Percentiles rank a stretch among this genome's conserved stretches.
phyloP scores from a whole-genome alignment of 1,284 basidiomycete genomes.

The Psilocybe mexicana region DNA sequence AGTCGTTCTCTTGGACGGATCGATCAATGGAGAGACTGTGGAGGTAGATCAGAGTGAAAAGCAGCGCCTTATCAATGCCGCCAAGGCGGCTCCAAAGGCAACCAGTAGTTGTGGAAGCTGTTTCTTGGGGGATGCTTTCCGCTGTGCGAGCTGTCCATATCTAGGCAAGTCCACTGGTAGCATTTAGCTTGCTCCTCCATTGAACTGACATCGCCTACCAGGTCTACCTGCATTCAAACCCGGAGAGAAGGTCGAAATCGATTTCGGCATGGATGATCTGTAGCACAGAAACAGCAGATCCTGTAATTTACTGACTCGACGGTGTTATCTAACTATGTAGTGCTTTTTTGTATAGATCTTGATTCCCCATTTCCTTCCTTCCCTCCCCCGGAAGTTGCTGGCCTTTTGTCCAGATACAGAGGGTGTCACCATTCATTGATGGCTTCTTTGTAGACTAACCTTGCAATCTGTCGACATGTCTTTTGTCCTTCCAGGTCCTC shows the following conservation, averaged over 20 bases:
- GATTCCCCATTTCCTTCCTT: not conserved
- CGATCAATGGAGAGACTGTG: slow-evolving; percentile 52
- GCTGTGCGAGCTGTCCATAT: slow-evolving; percentile 95
- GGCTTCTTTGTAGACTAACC: not conserved
- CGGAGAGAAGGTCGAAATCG: slow-evolving; percentile 94
- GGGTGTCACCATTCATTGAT: not conserved
- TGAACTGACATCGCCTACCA: slow-evolving; percentile 27
- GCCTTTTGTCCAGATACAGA: too few relatives aligned
- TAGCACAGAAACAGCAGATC: slow-evolving; percentile 33
- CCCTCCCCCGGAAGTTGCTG: not conserved
- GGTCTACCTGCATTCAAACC: slow-evolving; percentile 98
- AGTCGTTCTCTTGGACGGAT: slow-evolving; percentile 69
- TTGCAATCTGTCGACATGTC: not conserved
- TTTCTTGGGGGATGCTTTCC: slow-evolving; percentile 97
- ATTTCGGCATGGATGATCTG: slow-evolving; percentile 86
- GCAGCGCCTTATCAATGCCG: slow-evolving; percentile 62
- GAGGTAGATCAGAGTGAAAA: slow-evolving; percentile 68
- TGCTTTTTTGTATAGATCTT: slow-evolving; percentile 1
- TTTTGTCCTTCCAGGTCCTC: too few relatives aligned
- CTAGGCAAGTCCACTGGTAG: slow-evolving; percentile 60
- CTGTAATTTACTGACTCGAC: slow-evolving; percentile 1
- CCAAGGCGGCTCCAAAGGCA: slow-evolving; percentile 73
- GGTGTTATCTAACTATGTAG: slow-evolving; percentile 5
- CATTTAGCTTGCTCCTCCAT: slow-evolving; percentile 4
- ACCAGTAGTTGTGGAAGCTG: slow-evolving; percentile 98